Percentiles rank a stretch among this genome's conserved stretches.
Evolutionary conservation across 2,329 filamentous ascomycete genomes (phyloP).

Genomic region (Graphiopsis chlorocephala): DNA sequence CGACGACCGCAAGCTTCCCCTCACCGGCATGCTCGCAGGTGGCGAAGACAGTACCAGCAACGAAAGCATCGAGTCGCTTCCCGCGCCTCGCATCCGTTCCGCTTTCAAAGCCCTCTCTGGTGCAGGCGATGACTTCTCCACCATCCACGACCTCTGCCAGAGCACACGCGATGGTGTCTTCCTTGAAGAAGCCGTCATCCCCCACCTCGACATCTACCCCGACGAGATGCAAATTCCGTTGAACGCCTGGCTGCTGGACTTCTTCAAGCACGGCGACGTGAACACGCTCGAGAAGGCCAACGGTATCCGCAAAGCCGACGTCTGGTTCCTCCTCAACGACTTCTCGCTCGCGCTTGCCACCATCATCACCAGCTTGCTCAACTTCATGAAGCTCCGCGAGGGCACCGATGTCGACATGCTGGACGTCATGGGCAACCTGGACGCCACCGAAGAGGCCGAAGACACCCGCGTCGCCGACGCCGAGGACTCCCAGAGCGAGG

Average conservation of each 20-base stretch:
- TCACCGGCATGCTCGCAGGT: constrained; percentile 53
- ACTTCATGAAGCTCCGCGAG: constrained; percentile 52
- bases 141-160: constrained; percentile 65
- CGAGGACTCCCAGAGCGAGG: constrained; percentile 26
- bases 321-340: constrained; percentile 71
- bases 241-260: constrained; percentile 72
- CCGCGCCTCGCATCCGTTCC: constrained; percentile 56
- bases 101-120: constrained; percentile 71
- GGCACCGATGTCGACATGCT: constrained; percentile 50
- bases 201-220: constrained; percentile 62
- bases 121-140: constrained; percentile 60
- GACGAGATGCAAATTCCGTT: constrained; percentile 54
- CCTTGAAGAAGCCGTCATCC: constrained; percentile 70
- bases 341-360: constrained; percentile 66
- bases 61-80: constrained; percentile 29
- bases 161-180: constrained; percentile 67
- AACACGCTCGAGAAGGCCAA: constrained; percentile 62
- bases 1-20: constrained; percentile 57
- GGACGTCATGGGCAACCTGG: constrained; percentile 51
- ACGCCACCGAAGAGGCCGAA: constrained; percentile 48
- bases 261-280: constrained; percentile 70
- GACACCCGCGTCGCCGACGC: constrained; percentile 40
- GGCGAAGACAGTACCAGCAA: constrained; percentile 31
- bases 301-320: constrained; percentile 61
- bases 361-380: constrained; percentile 63